Evolutionary conservation across 352 stramenopile species (phyloP), one percentile per base, ranked within the genome.

Genomic region (Globisporangium paroecandrum): DNA sequence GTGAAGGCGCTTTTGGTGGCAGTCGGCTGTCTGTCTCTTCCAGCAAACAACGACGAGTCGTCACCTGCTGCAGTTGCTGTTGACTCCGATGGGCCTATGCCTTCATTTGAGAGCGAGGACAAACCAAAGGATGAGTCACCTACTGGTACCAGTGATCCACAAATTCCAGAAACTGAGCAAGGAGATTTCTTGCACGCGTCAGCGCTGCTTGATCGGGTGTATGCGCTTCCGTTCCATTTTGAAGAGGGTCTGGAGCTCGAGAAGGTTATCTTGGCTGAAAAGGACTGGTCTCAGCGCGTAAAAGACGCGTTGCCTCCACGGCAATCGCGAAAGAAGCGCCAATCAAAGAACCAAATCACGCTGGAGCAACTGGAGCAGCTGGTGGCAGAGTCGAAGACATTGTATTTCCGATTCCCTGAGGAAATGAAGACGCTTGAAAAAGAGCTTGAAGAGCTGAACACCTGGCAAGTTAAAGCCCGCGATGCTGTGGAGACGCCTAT

Each of bases 261-360:
- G 12, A 75, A 65, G 10, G 77, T 91, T 24, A 72, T 96, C 53
- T 69, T 84, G 41, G 54, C 62, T 27, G 86, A 94, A 34, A 88
- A 82, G 43, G 64, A 75, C 4, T 96, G 89, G 89, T 70, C 84
- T 20, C 72, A 87, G 34, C 77, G 85, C 27, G 89, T 95, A 53
- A 79, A 78, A 22, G 83, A 91, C 29, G 86, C 85, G 10, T 79
- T 95, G 15, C 87, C 87, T 22, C 85, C 85, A 27, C 80, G 87
- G 2, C 87, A 94, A 59, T 95, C 87, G 7, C 74, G 87, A 8
- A 95, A 95, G 56, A 94, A 91, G 29, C 82, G 87, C 6, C 71
- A 90, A 63, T 69, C 76, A 2, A 92, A 90, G 58, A 69, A 91
- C 18, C 58, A 70, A 1, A 90, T 92, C 20, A 90, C 79, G 10